These are phyloP conservation scores for Aphanoascus verrucosus DNA, from an alignment of 2,329 filamentous ascomycete species.

Conservation along the genomic window DNA sequence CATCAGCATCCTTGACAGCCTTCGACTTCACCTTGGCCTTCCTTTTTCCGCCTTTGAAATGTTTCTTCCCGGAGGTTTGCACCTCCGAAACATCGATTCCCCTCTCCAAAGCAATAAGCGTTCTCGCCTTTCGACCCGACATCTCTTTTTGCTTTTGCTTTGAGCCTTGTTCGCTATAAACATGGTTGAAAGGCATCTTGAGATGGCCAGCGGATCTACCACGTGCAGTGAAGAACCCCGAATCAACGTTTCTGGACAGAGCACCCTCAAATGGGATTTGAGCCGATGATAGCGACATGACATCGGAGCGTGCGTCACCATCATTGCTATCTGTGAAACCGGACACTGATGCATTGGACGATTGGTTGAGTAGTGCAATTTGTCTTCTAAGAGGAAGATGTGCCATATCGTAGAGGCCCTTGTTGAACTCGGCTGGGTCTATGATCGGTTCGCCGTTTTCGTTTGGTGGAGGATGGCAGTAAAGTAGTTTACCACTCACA, in stretches of 20 bases:
- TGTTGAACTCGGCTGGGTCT: constrained; percentile 70
- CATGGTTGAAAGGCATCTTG: constrained; percentile 74
- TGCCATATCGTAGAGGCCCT: constrained; percentile 70
- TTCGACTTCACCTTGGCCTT: constrained; percentile 24
- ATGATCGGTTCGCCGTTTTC: constrained; percentile 43
- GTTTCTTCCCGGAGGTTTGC: constrained; percentile 66
- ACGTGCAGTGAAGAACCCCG: constrained; percentile 69
- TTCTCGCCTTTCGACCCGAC: constrained; percentile 67
- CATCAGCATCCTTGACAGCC: constrained; percentile 12
- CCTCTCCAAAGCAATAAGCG: constrained; percentile 72
- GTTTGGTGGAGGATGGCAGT: constrained; percentile 63
- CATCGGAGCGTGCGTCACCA: constrained; percentile 26
- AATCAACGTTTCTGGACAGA: constrained; percentile 71
- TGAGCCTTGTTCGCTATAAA: constrained; percentile 71
- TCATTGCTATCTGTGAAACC: constrained; percentile 22
- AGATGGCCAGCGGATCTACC: constrained; percentile 55
- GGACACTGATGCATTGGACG: constrained; percentile 3
- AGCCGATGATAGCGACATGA: constrained; percentile 15
- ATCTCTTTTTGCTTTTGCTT: constrained; percentile 60
- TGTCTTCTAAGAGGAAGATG: constrained; percentile 76
- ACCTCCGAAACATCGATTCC: constrained; percentile 75
- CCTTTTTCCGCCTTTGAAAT: constrained; percentile 42
- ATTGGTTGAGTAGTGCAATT: constrained; percentile 30
- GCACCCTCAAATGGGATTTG: constrained; percentile 42
- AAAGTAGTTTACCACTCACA: constrained; percentile 89